Evolutionary conservation across 805 yeast genomes (phyloP), one percentile per base, ranked within the genome.

Genomic region (Zygoascus tannicola): DNA sequence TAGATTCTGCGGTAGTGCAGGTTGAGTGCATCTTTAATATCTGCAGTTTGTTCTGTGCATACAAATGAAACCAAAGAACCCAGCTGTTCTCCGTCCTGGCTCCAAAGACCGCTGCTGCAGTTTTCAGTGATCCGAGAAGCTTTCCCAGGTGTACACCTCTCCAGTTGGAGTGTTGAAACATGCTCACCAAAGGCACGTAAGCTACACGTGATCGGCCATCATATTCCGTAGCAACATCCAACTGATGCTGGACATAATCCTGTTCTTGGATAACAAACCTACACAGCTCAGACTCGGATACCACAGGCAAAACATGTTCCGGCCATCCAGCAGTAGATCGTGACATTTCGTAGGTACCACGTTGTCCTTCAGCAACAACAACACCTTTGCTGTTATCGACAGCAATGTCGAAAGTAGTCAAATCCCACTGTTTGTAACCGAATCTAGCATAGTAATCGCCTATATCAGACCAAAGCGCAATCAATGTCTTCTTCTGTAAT

Each of bases 391-490:
- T 22, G 15, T 7, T 32, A 15, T 20, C 30, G 20, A 22, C 44
- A 22, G 23, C 22, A 22, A 36, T 8, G 14, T 49, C 16, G 21
- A 40, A 43, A 28, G 48, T 30, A 44, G 22, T 16, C n/a, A 37
- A 34, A 12, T 47, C 49, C 21, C 53, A 47, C 22, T 35, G 32
- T 30, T 49, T 38, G 50, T 53, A 63, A 4, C 88, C 94, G 50
- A 80, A 75, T 49, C 68, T 65, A 32, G 68, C 64, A 59, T 86
- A 86, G 52, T 72, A 84, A 26, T 69, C 71, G 14, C 83, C 90
- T 18, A 83, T 76, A 40, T 80, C 92, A 49, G 90, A 80, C 69
- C 84, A 85, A 41, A 85, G 68, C 34, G 67, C 66, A 32, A 70
- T 59, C 14, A 71, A 57, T 19, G 59, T 47, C 18, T 63, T 56